Evolutionary conservation across 192 early-diverging fungal species (phyloP).

Genomic region (Gryganskiella cystojenkinii): DNA sequence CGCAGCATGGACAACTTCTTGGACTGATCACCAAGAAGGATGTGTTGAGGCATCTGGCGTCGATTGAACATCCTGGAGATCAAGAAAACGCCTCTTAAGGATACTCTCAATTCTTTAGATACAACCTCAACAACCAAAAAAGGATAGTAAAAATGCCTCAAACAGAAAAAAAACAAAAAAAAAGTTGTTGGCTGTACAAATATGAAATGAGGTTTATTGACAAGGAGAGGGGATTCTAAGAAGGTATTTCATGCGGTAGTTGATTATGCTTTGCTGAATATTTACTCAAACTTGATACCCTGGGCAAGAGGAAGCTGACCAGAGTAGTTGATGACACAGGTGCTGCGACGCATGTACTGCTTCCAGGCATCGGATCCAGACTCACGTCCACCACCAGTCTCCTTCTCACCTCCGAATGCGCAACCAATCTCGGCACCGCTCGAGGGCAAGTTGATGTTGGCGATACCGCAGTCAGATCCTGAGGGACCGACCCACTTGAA

Average conservation of each 20-base stretch:
- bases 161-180: too few species aligned
- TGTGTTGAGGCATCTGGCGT: constrained; percentile 62
- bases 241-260: not conserved
- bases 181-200: too few species aligned
- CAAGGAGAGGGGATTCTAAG: not conserved
- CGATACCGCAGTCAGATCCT: constrained; percentile 93
- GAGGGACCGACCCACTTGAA: constrained; percentile 94
- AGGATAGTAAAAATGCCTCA: too few species aligned
- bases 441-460: constrained; percentile 97
- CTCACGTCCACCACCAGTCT: constrained; percentile 94
- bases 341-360: constrained; percentile 61
- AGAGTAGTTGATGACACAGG: constrained; percentile 87
- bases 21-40: constrained; percentile 83
- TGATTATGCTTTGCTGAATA: not conserved
- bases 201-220: not conserved
- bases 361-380: constrained; percentile 95
- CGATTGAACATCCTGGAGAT: constrained; percentile 46
- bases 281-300: constrained; percentile 94
- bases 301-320: constrained; percentile 91
- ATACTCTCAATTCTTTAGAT: not conserved
- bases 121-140: too few species aligned
- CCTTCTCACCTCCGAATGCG: constrained; percentile 98
- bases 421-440: constrained; percentile 98
- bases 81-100: constrained; percentile 21
- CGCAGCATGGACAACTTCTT: constrained; percentile 66